Conservation (phyloP, 1,284 basidiomycete genomes). For the Apiotrichum veenhuisii region DNA sequence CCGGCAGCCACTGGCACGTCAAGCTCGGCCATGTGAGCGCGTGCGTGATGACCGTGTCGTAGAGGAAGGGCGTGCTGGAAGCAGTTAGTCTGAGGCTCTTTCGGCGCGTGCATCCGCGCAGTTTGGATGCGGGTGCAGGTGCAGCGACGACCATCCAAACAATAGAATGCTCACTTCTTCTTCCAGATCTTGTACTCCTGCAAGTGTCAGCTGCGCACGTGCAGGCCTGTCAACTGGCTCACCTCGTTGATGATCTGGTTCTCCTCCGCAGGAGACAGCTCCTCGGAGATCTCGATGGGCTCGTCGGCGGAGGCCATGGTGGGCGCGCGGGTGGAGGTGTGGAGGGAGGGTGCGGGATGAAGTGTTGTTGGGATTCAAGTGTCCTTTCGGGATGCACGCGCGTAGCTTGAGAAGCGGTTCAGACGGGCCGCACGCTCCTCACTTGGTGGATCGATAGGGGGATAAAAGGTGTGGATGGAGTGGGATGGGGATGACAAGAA, state of each 20-base stretch:
- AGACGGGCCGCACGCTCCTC: too few relatives aligned
- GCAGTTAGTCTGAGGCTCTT: too few relatives aligned
- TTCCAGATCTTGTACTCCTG: conserved; percentile 62
- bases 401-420: too few relatives aligned
- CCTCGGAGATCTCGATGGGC: conserved; percentile 56
- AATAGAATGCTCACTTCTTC: conserved; percentile 61
- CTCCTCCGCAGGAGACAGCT: conserved; percentile 56
- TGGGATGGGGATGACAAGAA: background rate
- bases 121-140: too few relatives aligned
- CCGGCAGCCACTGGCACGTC: conserved; percentile 99
- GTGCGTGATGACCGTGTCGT: conserved; percentile 95
- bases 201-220: conserved; percentile 7
- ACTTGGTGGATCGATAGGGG: background rate
- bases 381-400: too few relatives aligned
- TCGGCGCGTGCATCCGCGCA: too few relatives aligned
- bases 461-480: background rate
- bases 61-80: conserved; percentile 76
- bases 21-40: conserved; percentile 97
- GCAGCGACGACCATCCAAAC: too few relatives aligned
- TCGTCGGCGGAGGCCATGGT: conserved; percentile 35
- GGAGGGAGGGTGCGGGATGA: background rate
- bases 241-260: conserved; percentile 92
- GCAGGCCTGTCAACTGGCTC: conserved; percentile 20
- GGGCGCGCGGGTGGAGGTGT: background rate
- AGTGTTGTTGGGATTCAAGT: background rate